Base-by-base conservation (phyloP, 768 basidiomycete genomes). In the Zangia roseola region DNA sequence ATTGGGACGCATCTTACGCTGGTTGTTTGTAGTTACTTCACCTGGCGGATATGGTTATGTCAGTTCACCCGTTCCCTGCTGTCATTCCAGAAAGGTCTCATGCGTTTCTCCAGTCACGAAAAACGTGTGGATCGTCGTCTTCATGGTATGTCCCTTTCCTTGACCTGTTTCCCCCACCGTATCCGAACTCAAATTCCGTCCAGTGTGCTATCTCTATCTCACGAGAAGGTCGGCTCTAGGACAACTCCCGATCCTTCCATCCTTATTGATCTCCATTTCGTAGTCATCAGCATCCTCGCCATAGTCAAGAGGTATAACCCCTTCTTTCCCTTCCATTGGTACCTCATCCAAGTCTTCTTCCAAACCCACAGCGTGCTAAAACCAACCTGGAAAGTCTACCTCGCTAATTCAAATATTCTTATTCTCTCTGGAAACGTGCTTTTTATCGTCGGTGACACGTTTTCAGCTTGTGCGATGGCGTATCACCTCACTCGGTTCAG, bases 21-120 rank as follows among this genome's bases (percentile, higher is more conserved):
- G 13, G n/a, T 42, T n/a, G 19, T 19, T 17, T 4, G 3, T 30
- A 64, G 63, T 2, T 64, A 64, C 47, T 64, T 64, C 41, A 65
- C 61, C 5, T 64, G 63, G 63, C 53, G 63, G 4, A 53, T 64
- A 58, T 64, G 63, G 64, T 12, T 54, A 38, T 64, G 63, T 64
- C 39, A 46, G 61, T 54, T 25, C 20, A 40, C 9, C 33, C 3
- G 10, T 42, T 20, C 10, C 33, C 1, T 20, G 16, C 2, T 10
- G n/a, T 26, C 25, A 7, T 6, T 5, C 45, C 43, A 7, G 3
- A 28, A 5, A 10, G 10, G 6, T 34, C 28, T 30, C 43, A 64
- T 34, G 1, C 3, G 0, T 41, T 51, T 9, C 6, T 46, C 23
- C 21, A 64, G 63, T 64, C 44, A 52, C 51, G 2, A 49, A 36